Percentiles rank a stretch among this genome's conserved stretches.
Evolutionary conservation across 2,329 filamentous ascomycete species (phyloP).

Genomic region (Periconia digitata): DNA sequence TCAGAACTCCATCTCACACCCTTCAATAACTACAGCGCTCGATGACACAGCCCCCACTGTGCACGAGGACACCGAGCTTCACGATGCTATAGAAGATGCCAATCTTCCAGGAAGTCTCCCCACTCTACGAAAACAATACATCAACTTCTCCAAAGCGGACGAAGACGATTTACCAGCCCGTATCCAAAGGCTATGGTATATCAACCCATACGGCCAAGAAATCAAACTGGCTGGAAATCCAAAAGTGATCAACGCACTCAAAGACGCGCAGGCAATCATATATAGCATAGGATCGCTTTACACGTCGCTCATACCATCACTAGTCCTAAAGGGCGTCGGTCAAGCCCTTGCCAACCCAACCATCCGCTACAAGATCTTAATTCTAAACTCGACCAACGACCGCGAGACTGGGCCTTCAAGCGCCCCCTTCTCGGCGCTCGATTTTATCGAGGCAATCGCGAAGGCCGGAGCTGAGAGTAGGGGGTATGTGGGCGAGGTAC

Average conservation of each 20-base stretch:
- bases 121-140: conserved; percentile 76
- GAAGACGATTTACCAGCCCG: conserved; percentile 75
- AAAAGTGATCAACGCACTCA: conserved; percentile 71
- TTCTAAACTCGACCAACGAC: conserved; percentile 81
- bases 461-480: conserved; percentile 63
- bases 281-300: conserved; percentile 96
- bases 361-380: conserved; percentile 72
- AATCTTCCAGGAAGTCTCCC: conserved; percentile 81
- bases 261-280: conserved; percentile 67
- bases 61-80: conserved; percentile 51
- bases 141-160: conserved; percentile 73
- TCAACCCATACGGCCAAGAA: conserved; percentile 97
- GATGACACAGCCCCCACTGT: conserved; percentile 19
- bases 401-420: conserved; percentile 77
- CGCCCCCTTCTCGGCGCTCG: conserved; percentile 68
- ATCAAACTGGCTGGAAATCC: conserved; percentile 84
- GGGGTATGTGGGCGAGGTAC: conserved; percentile 9
- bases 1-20: conserved; percentile 66
- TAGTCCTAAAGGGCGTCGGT: conserved; percentile 77
- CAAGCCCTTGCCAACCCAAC: conserved; percentile 58
- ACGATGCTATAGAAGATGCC: conserved; percentile 74
- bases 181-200: conserved; percentile 90
- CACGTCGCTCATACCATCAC: conserved; percentile 81
- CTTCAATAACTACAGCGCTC: conserved; percentile 30
- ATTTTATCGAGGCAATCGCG: conserved; percentile 81